These are phyloP conservation scores for Pestalotiopsis fici DNA, from an alignment of 2,329 filamentous ascomycete species.

Conservation along the genomic window DNA sequence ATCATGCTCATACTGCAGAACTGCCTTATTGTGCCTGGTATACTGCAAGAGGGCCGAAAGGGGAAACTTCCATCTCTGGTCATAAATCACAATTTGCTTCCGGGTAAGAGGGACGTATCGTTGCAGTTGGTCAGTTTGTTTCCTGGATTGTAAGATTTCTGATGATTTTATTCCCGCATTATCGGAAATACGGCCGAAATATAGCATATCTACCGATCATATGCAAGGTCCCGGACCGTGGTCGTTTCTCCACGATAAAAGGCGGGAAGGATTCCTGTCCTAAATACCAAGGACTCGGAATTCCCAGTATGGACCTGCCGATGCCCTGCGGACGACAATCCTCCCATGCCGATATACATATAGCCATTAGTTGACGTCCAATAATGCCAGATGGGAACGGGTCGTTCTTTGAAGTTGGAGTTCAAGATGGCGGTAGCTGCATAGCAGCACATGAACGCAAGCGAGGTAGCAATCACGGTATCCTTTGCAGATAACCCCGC, in stretches of 20 bases:
- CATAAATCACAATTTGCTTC: neutral
- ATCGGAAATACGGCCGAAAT: neutral
- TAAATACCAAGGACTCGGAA: neutral
- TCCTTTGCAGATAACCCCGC: neutral
- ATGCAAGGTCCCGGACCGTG: neutral
- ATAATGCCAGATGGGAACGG: neutral
- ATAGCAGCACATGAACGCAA: neutral
- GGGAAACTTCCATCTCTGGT: neutral
- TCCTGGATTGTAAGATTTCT: neutral
- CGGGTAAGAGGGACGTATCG: neutral
- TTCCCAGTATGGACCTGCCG: neutral
- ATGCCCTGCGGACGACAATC: neutral
- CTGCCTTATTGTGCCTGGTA: neutral
- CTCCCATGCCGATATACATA: neutral
- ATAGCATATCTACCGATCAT: neutral
- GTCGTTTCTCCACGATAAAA: neutral
- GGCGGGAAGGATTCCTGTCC: neutral
- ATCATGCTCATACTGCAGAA: neutral
- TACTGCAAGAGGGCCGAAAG: neutral
- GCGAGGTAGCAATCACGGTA: neutral
- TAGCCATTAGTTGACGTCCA: neutral
- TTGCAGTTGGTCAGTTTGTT: neutral
- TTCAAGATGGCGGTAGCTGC: neutral
- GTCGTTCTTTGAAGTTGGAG: neutral
- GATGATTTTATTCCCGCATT: neutral